A percentile compares a stretch with the other conserved stretches of the same genome.
phyloP scores from a whole-genome alignment of 106 monocot species.

The Amphibolis antarctica region DNA sequence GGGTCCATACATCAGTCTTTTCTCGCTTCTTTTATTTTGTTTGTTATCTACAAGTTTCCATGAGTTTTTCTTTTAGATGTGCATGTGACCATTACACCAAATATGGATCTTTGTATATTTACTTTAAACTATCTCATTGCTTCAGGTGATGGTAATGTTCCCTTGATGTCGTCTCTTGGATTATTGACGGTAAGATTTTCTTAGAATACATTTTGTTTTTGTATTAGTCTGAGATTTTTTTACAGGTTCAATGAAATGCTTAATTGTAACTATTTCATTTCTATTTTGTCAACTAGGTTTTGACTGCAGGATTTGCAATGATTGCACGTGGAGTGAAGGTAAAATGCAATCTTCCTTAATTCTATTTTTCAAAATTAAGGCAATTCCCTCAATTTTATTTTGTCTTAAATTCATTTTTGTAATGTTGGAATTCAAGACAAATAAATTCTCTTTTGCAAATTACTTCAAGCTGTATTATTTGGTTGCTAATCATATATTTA shows the following conservation, averaged over 20 bases:
- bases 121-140: no score
- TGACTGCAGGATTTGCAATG: conserved; percentile 84
- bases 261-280: not conserved
- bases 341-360: conserved; percentile 8
- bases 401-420: not conserved
- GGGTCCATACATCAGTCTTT: no score
- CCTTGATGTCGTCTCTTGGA: conserved; percentile 86
- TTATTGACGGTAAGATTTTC: conserved; percentile 56
- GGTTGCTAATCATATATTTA: not conserved
- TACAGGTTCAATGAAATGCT: not conserved
- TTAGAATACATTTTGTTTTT: not conserved
- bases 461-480: not conserved
- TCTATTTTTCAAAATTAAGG: no score
- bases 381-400: not conserved
- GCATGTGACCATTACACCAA: no score
- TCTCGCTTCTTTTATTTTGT: no score
- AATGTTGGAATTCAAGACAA: not conserved
- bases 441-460: not conserved
- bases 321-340: conserved; percentile 75
- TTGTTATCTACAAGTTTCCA: no score
- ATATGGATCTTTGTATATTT: no score
- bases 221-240: not conserved
- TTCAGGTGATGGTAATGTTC: conserved; percentile 88
- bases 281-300: conserved; percentile 26
- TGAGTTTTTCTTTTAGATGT: no score